Base-by-base conservation (phyloP, 2,329 filamentous ascomycete genomes). In the Ascochyta viciae-villosae region DNA sequence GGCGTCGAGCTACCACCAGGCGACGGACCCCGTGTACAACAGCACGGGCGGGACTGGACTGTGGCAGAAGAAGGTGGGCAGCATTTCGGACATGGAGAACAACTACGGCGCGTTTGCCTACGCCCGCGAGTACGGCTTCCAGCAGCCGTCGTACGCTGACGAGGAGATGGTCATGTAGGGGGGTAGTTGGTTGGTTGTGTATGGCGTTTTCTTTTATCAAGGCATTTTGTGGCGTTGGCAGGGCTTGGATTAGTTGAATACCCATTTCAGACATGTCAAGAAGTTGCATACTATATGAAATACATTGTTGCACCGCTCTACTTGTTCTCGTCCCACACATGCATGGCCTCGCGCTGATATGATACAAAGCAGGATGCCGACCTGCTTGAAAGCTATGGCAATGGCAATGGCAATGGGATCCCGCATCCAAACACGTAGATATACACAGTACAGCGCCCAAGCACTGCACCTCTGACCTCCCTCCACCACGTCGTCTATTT, bases 21-120 rank as follows among this genome's bases (percentile, higher is more conserved):
- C 87, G 0, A 87, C 83, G 2, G 89, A 92, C 61, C 89, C 89
- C 0, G 88, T 88, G n/a, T 92, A 91, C 72, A 82, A 75, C 37
- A 62, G 60, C 29, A 43, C 57, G 60, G 74, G 65, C 57, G 50
- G 49, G 48, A 71, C 68, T 76, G 68, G 80, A 76, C 56, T 83
- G 72, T 76, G 77, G 53, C 76, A 77, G 51, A 82, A 82, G 66
- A 80, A 83, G 35, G 69, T 72, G 23, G 71, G 72, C 71, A 73
- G 64, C 43, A 62, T 74, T 7, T 51, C 69, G 33, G 72, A 83
- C 26, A 89, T 90, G 87, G 87, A 89, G 67, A 82, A 88, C 61
- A 86, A 88, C 71, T 90, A 90, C 63, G 88, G 87, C 0, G 81
- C 84, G 22, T 85, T 82, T 63, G 83, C 85, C 65, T 82, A 85